Conservation (phyloP, 257 asterid species). For the Perilla frutescens region DNA sequence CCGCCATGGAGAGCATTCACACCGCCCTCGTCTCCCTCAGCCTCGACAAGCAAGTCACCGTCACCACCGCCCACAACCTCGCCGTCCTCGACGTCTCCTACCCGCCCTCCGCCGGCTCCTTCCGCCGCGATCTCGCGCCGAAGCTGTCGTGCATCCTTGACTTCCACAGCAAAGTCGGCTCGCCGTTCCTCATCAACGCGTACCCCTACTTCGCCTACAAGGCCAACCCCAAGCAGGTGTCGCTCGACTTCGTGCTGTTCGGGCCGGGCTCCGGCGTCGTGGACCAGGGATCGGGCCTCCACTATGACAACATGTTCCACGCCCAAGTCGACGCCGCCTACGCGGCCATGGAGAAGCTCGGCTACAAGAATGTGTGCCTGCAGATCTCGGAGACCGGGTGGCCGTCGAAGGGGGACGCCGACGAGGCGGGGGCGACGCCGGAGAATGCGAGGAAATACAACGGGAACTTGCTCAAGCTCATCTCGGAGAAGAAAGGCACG, state of each 20-base stretch:
- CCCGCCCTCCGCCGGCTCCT: slow-evolving; percentile 83
- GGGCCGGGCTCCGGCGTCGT: slow-evolving; percentile 52
- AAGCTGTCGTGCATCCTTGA: slow-evolving; percentile 57
- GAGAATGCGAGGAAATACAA: slow-evolving; percentile 79
- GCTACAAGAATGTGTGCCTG: slow-evolving; percentile 67
- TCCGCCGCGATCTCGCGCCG: slow-evolving; percentile 58
- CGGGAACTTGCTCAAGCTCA: slow-evolving; percentile 64
- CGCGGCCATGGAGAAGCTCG: slow-evolving; percentile 65
- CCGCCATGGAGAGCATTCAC: slow-evolving; percentile 78
- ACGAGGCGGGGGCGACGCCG: slow-evolving; percentile 79
- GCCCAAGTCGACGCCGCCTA: slow-evolving; percentile 90
- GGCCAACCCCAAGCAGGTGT: slow-evolving; percentile 62
- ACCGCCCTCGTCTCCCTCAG: slow-evolving; percentile 60
- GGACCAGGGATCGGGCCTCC: slow-evolving; percentile 61
- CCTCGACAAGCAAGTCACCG: slow-evolving; percentile 60
- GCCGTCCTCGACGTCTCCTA: slow-evolving; percentile 71
- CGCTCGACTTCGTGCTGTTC: slow-evolving; percentile 68
- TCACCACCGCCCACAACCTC: slow-evolving; percentile 83
- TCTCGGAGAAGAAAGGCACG: slow-evolving; percentile 67
- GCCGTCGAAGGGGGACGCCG: slow-evolving; percentile 87
- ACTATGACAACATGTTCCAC: slow-evolving; percentile 75
- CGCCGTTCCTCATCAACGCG: slow-evolving; percentile 74
- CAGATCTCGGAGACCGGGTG: slow-evolving; percentile 95
- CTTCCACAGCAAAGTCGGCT: slow-evolving; percentile 65
- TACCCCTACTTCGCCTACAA: slow-evolving; percentile 90